Evolutionary conservation across 495 filamentous ascomycete species (phyloP), one percentile per base, ranked within the genome.

Genomic region (Trichoderma orchidacearum): DNA sequence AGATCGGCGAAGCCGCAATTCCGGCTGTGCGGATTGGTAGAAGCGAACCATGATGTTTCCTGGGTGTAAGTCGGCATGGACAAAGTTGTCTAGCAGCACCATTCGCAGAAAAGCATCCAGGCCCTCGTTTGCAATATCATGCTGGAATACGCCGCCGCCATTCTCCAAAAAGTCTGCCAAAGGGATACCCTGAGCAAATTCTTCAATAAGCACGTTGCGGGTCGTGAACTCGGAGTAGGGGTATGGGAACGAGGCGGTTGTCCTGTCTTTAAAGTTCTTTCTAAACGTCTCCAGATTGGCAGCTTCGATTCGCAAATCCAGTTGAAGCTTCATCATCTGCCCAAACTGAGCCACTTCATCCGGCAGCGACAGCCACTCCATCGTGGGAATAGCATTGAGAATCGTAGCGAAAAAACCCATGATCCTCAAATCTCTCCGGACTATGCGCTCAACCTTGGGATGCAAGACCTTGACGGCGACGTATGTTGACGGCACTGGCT

Each of bases 41-140:
- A 99, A 99, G 58, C 94, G 89, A 50, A 99, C 94, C 92, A 99
- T 97, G 72, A 99, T 97, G 66, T 99, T 99, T 7, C 94, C 94
- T 0, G 94, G 94, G 63, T 99, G 94, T 9, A 99, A 75, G 69
- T 99, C 94, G n/a, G 94, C 93, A 62, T 99, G 94, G 54, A 96
- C 83, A 66, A 99, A 99, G 64, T 99, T 97, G 66, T 99, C 94
- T 53, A 99, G 85, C 12, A 99, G 77, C 3, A 99, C 76, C 94
- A 99, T 99, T 59, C 89, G 89, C 55, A 99, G 69, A 71, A 99
- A 99, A n/a, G 91, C 90, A 64, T 99, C 90, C 5, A 99, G 81
- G 3, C 94, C 94, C 75, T 97, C 92, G 59, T 93, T 85, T 11
- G 93, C 89, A 57, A 99, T 95, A 53, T 96, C 94, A 57, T 85